These are phyloP conservation scores for Trypanosoma congolense DNA, from an alignment of 208 protist species.

Conservation along the genomic window DNA sequence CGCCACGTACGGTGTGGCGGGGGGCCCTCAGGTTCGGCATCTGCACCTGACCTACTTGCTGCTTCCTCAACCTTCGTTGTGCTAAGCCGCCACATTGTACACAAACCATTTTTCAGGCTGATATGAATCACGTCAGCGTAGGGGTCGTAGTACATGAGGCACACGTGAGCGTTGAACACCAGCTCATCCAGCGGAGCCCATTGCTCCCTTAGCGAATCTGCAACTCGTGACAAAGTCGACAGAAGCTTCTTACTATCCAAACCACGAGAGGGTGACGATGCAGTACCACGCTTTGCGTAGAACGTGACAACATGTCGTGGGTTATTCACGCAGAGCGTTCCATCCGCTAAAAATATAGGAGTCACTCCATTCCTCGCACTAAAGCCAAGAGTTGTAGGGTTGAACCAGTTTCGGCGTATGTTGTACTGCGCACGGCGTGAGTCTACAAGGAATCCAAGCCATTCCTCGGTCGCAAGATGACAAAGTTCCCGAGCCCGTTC, in stretches of 20 bases:
- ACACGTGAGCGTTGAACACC: neutral
- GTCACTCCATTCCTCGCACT: neutral
- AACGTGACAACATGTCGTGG: constrained; percentile 4
- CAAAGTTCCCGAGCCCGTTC: neutral
- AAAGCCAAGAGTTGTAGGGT: constrained; percentile 10
- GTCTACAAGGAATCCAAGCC: constrained; percentile 13
- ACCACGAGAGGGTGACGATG: neutral
- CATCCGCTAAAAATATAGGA: constrained; percentile 18
- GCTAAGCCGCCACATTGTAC: neutral
- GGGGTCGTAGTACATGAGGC: constrained; percentile 12
- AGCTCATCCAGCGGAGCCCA: constrained; percentile 4
- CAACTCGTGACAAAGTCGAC: neutral
- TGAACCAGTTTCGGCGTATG: constrained; percentile 22
- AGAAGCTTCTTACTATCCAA: too few species aligned
- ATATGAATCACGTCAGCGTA: constrained; percentile 2
- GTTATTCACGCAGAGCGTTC: constrained; percentile 20
- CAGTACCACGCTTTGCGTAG: constrained; percentile 1
- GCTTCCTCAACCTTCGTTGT: neutral
- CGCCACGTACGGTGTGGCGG: neutral
- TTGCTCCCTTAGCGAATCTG: neutral
- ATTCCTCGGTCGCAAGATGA: constrained; percentile 4
- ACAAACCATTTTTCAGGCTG: constrained; percentile 1
- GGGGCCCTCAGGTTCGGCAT: constrained; percentile 1
- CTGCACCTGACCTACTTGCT: neutral
- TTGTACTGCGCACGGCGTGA: constrained; percentile 16